Conservation (phyloP, 2,329 filamentous ascomycete species). For the Helotiales sp. region DNA sequence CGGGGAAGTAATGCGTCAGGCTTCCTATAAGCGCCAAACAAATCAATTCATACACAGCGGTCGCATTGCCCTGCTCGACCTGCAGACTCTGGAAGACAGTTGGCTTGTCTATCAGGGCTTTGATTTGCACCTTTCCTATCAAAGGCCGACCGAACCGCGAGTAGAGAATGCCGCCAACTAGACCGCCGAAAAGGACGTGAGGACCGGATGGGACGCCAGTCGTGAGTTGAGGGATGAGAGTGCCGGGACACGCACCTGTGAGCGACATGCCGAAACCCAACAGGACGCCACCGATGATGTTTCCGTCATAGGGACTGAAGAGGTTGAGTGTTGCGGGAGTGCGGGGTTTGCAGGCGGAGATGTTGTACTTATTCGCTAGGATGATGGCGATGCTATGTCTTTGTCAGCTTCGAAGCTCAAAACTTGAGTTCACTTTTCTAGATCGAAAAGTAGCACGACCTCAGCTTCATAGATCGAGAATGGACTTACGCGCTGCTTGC, state of each 20-base stretch:
- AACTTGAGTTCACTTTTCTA: neutral
- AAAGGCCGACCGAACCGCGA: conserved; percentile 37
- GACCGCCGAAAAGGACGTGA: conserved; percentile 58
- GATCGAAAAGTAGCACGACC: neutral
- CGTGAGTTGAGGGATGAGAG: conserved; percentile 62
- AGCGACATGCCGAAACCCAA: conserved; percentile 71
- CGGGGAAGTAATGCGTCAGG: conserved; percentile 16
- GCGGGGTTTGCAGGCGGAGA: conserved; percentile 41
- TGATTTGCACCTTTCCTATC: neutral
- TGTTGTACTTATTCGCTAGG: conserved; percentile 50
- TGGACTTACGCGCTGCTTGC: conserved; percentile 63
- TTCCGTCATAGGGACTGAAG: conserved; percentile 65
- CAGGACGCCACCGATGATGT: conserved; percentile 65
- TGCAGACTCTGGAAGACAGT: conserved; percentile 33
- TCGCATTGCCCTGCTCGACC: conserved; percentile 11
- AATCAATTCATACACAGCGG: conserved; percentile 31
- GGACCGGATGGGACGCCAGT: conserved; percentile 32
- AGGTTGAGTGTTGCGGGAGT: conserved; percentile 40
- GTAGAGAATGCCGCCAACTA: conserved; percentile 58
- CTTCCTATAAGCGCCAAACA: conserved; percentile 26
- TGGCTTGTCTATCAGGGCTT: conserved; percentile 10
- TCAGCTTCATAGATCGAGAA: neutral
- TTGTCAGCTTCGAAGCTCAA: neutral
- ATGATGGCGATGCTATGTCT: conserved; percentile 52
- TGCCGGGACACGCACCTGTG: conserved; percentile 68